A percentile compares a stretch with the other conserved stretches of the same genome.
Conservation (phyloP, 495 filamentous ascomycete species). For the Cercophora newfieldiana region DNA sequence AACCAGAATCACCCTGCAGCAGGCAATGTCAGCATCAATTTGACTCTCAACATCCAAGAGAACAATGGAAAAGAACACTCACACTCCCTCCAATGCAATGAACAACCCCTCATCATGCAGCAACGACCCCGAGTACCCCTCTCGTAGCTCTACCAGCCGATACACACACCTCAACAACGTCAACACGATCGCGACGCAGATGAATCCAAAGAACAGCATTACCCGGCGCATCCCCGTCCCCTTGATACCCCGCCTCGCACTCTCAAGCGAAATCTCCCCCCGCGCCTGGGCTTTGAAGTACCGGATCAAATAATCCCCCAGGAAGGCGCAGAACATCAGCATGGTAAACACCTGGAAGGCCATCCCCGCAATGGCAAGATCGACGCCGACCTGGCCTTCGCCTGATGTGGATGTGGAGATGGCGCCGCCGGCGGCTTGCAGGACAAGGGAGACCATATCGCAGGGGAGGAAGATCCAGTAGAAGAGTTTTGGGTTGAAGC, state of each 20-base stretch:
- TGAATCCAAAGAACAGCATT: conserved; percentile 43
- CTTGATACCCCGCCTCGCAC: background rate
- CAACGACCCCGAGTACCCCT: conserved; percentile 46
- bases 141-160: conserved; percentile 50
- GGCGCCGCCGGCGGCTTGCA: conserved; percentile 54
- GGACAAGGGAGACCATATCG: conserved; percentile 51
- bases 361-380: conserved; percentile 54
- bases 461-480: conserved; percentile 56
- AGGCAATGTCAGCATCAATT: background rate
- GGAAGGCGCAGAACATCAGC: conserved; percentile 41
- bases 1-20: conserved; percentile 5
- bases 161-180: conserved; percentile 49
- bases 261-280: background rate
- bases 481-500: conserved; percentile 50
- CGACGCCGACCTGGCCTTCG: conserved; percentile 35
- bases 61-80: conserved; percentile 17
- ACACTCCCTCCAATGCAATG: conserved; percentile 51
- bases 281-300: conserved; percentile 24
- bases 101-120: conserved; percentile 47
- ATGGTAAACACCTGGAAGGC: conserved; percentile 48
- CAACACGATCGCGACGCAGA: conserved; percentile 40
- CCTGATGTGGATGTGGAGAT: conserved; percentile 35
- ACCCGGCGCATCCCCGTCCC: conserved; percentile 18
- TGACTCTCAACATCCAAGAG: background rate
- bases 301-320: conserved; percentile 42